Conservation (phyloP, 2,329 filamentous ascomycete genomes). For the Sclerotinia sclerotiorum region DNA sequence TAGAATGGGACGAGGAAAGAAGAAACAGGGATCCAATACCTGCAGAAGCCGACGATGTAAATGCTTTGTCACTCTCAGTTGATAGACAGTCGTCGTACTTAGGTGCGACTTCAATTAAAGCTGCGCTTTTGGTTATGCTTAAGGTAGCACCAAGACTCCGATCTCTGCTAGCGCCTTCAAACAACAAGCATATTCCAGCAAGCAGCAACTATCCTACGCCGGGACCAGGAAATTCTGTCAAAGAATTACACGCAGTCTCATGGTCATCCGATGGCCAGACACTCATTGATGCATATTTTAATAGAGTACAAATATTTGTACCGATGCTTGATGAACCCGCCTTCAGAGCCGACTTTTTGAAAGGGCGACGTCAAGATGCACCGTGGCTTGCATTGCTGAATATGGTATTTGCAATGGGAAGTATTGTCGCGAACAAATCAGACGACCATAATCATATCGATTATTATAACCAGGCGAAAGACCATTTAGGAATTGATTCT, state of each 20-base stretch:
- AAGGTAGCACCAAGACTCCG: slow-evolving; percentile 52
- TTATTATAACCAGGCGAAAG: slow-evolving; percentile 68
- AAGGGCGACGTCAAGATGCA: slow-evolving; percentile 61
- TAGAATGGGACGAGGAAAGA: slow-evolving; percentile 66
- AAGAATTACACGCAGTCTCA: slow-evolving; percentile 45
- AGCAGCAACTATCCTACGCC: slow-evolving; percentile 37
- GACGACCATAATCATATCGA: slow-evolving; percentile 66
- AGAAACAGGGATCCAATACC: slow-evolving; percentile 55
- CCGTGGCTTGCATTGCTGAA: slow-evolving; percentile 73
- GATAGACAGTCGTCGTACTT: slow-evolving; percentile 67
- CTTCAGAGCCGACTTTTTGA: slow-evolving; percentile 65
- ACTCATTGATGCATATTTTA: slow-evolving; percentile 74
- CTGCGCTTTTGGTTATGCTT: slow-evolving; percentile 67
- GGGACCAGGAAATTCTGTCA: slow-evolving; percentile 41
- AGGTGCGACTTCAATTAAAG: slow-evolving; percentile 73
- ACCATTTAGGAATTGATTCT: slow-evolving; percentile 64
- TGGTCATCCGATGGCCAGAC: slow-evolving; percentile 66
- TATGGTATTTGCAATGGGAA: slow-evolving; percentile 75
- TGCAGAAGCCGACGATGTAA: slow-evolving; percentile 69
- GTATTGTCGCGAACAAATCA: slow-evolving; percentile 61
- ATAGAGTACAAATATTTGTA: slow-evolving; percentile 68
- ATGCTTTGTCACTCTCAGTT: slow-evolving; percentile 59
- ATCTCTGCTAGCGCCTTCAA: slow-evolving; percentile 45
- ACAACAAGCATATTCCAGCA: slow-evolving; percentile 31
- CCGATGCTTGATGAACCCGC: slow-evolving; percentile 72